Conservation (phyloP, 352 stramenopile species). For the Phytophthora macrochlamydospora region DNA sequence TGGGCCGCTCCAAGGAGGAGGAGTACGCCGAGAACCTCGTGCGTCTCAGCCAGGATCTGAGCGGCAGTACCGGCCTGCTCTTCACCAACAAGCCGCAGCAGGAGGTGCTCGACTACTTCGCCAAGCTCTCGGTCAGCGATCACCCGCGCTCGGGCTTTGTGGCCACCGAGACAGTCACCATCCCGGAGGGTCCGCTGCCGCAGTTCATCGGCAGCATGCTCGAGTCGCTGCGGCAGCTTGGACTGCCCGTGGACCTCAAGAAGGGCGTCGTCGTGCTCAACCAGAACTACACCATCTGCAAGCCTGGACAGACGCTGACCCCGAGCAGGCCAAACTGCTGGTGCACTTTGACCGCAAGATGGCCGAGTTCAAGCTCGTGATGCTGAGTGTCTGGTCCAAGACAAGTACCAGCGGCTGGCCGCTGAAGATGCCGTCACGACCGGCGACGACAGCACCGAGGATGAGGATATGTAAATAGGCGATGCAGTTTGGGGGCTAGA, state of each 20-base stretch:
- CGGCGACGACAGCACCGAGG: conserved; percentile 50
- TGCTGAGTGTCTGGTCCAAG: conserved; percentile 82
- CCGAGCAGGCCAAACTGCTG: conserved; percentile 96
- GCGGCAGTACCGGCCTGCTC: conserved; percentile 94
- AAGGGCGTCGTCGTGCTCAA: conserved; percentile 94
- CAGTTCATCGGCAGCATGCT: conserved; percentile 97
- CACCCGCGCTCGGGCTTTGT: conserved; percentile 95
- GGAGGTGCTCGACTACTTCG: conserved; percentile 94
- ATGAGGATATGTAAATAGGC: conserved; percentile 66
- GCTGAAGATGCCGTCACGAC: conserved; percentile 38
- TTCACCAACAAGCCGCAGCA: conserved; percentile 93
- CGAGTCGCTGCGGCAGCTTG: conserved; percentile 95
- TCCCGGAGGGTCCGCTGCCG: conserved; percentile 90
- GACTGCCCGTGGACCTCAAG: conserved; percentile 96
- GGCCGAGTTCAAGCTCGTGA: conserved; percentile 83
- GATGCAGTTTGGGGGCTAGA: conserved; percentile 15
- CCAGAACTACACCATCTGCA: conserved; percentile 94
- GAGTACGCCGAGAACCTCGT: conserved; percentile 97
- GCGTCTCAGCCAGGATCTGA: conserved; percentile 91
- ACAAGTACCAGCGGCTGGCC: conserved; percentile 77
- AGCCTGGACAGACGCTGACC: conserved; percentile 93
- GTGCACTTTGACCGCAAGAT: conserved; percentile 91
- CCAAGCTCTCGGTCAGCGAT: conserved; percentile 90
- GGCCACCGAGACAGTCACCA: conserved; percentile 86
- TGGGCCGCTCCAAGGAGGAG: conserved; percentile 94